These are phyloP conservation scores for Talaromyces sp. DNA, from an alignment of 2,329 filamentous ascomycete species.

Conservation along the genomic window DNA sequence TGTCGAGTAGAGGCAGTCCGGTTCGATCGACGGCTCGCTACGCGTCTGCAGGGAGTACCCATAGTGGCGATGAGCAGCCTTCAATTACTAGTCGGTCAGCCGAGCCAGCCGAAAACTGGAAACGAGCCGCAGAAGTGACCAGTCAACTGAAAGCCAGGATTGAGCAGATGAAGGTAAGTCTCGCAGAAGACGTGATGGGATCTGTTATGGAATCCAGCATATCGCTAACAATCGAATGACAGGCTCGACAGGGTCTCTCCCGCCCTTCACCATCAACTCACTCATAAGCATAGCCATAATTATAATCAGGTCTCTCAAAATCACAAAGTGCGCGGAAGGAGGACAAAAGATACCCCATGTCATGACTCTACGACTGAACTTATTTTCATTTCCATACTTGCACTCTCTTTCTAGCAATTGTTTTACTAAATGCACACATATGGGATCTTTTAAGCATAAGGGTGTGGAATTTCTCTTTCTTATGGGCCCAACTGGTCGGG, in stretches of 20 bases:
- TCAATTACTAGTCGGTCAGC: conserved; percentile 28
- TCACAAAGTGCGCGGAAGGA: neutral
- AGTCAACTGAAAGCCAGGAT: conserved; percentile 96
- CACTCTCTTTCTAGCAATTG: neutral
- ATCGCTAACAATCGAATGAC: neutral
- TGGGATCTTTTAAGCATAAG: neutral
- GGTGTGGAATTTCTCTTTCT: neutral
- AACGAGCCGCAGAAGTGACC: conserved; percentile 92
- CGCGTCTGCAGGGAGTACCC: conserved; percentile 33
- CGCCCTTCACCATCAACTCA: conserved; percentile 37
- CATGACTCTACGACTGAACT: conserved; percentile 9
- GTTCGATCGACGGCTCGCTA: conserved; percentile 32
- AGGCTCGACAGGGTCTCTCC: conserved; percentile 20
- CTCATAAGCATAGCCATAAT: conserved; percentile 27
- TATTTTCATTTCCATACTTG: neutral
- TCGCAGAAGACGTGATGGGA: neutral
- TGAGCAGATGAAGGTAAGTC: conserved; percentile 86
- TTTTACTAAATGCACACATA: conserved; percentile 7
- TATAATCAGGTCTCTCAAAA: neutral
- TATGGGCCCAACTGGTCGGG: neutral
- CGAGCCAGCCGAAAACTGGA: conserved; percentile 85
- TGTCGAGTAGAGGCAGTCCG: conserved; percentile 38
- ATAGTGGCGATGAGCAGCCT: conserved; percentile 30
- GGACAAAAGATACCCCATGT: conserved; percentile 18
- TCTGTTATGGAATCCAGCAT: neutral